Evolutionary conservation across 495 filamentous ascomycete genomes (phyloP), one percentile per base, ranked within the genome.

Genomic region (Aspergillus haitiensis): DNA sequence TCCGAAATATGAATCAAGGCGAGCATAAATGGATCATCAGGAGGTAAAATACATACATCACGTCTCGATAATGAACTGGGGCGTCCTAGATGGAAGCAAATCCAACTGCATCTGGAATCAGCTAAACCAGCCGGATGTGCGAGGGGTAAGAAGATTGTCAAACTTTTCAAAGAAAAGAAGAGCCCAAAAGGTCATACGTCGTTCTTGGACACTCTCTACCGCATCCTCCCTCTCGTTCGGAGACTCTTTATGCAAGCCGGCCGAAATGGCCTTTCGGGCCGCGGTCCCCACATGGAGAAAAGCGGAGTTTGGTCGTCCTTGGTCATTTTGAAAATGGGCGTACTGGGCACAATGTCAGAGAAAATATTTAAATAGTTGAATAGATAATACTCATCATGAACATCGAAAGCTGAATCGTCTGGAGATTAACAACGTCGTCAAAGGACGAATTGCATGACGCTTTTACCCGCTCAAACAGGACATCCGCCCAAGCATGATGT

Each of bases 361-460:
- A 5, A 3, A 21, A 5, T 27, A 11, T 27, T 3, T 2, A 3
- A 10, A n/a, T 21, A 13, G 9, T 6, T 11, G 7, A 11, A 1
- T 32, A 18, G 48, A 35, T 16, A 13, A 35, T 27, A 77, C 76
- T 72, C 76, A 79, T 79, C 74, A 80, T 75, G 12, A 79, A 61
- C 16, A 77, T 50, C 2, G 74, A 70, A 0, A 80, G 63, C 58
- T 80, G 77, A n/a, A 78, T 62, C 0, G 67, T 74, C 32, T 78
- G 74, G 0, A 79, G 51, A 51, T 76, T 80, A 0, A 79, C 77
- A 6, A 75, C 71, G 7, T 79, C 76, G 50, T 80, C 77, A 39
- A 69, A 70, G 0, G 66, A 44, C 3, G 61, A 56, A 31, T 63
- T 54, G 1, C 50, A 39, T 11, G 73, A 73, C n/a, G 69, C 66